phyloP scores from a whole-genome alignment of 768 basidiomycete genomes.

The Phaffia australis region DNA sequence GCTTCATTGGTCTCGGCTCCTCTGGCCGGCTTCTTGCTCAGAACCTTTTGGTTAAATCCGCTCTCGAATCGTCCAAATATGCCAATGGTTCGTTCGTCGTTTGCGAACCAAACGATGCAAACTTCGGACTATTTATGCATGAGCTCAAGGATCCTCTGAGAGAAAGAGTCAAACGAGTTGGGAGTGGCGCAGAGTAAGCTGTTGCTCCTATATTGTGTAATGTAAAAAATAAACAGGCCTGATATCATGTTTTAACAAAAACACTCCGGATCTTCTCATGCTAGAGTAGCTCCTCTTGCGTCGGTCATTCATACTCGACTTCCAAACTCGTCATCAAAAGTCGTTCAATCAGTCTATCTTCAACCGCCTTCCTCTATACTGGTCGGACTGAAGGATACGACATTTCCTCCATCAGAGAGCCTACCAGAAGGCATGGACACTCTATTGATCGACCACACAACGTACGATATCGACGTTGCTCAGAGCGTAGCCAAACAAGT shows the following conservation, averaged over 20 bases:
- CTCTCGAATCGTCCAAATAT: too few species aligned
- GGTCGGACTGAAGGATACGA: conserved; percentile 27
- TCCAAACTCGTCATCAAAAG: conserved; percentile 20
- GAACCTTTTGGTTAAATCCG: too few species aligned
- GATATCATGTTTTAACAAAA: conserved; percentile 5
- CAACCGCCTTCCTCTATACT: conserved; percentile 23
- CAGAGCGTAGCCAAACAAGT: conserved; percentile 21
- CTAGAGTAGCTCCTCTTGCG: conserved; percentile 18
- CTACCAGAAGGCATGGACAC: conserved; percentile 27
- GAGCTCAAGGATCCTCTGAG: background rate
- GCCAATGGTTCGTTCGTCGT: conserved; percentile 1
- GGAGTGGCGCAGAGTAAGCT: conserved; percentile 15
- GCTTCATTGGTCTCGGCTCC: too few species aligned
- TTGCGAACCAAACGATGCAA: conserved; percentile 8
- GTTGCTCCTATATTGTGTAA: background rate
- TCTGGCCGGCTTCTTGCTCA: too few species aligned
- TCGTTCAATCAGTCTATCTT: conserved; percentile 26
- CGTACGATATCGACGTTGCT: conserved; percentile 19
- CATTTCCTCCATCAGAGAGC: conserved; percentile 25
- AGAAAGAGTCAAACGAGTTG: conserved; percentile 14
- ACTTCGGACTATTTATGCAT: conserved; percentile 11
- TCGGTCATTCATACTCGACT: conserved; percentile 24
- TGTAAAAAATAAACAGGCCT: conserved; percentile 9
- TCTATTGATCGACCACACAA: conserved; percentile 18
- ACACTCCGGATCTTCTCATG: conserved; percentile 15